Evolutionary conservation across 164 flowering plant species (phyloP).

Genomic region (Chloranthus sessilifolius): DNA sequence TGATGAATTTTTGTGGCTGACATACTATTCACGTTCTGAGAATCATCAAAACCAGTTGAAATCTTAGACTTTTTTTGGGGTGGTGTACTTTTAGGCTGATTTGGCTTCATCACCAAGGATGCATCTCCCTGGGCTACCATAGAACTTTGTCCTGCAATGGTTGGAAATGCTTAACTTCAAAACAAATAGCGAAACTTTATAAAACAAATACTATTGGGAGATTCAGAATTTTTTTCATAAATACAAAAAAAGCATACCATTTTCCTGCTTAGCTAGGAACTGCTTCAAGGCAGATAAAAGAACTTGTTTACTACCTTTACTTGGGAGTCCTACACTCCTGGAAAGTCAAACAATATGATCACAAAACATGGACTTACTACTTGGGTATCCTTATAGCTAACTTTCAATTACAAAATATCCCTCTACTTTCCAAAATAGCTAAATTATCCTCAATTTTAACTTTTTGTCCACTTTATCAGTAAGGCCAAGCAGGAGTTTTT

Average conservation of each 20-base stretch:
- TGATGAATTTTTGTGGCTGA: slow-evolving; percentile 21
- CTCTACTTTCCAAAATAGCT: not conserved
- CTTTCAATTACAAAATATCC: not conserved
- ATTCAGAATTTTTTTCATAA: not conserved
- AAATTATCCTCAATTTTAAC: not conserved
- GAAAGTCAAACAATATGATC: slow-evolving; percentile 8
- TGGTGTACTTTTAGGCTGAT: slow-evolving; percentile 12
- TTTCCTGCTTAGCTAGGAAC: slow-evolving; percentile 31
- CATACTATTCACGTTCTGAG: slow-evolving; percentile 6
- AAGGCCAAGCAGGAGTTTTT: not conserved
- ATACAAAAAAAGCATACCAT: slow-evolving; percentile 28
- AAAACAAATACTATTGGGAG: no score
- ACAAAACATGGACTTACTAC: not conserved
- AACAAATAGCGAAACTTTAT: no score
- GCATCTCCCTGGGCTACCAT: slow-evolving; percentile 15
- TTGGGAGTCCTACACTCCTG: slow-evolving; percentile 64
- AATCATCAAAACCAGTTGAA: slow-evolving; percentile 14
- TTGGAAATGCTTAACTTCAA: slow-evolving; percentile 5
- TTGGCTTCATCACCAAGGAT: slow-evolving; percentile 12
- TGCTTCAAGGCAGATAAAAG: slow-evolving; percentile 57
- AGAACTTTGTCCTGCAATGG: slow-evolving; percentile 28
- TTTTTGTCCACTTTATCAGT: not conserved
- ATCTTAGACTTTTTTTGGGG: slow-evolving; percentile 20
- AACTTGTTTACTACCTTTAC: slow-evolving; percentile 72
- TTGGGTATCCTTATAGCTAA: not conserved